These are phyloP conservation scores for Chernovozyma aurita DNA, from an alignment of 1,139 yeast species.

Conservation along the genomic window DNA sequence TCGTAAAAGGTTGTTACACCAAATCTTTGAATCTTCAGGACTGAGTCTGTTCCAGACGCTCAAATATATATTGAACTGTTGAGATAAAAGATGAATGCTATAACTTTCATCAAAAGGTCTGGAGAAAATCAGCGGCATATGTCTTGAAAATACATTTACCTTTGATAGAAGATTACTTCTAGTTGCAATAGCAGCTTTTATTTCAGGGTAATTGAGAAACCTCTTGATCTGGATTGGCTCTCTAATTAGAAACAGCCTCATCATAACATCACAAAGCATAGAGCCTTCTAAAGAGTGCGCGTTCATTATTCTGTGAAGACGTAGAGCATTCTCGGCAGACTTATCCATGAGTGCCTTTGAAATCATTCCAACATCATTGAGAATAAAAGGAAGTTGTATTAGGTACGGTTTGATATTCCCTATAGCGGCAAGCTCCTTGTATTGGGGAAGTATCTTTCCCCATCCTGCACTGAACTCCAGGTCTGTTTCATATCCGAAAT, in stretches of 20 bases:
- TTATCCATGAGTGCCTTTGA: slow-evolving; percentile 2
- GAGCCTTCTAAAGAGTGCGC: slow-evolving; percentile 16
- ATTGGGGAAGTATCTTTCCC: not conserved
- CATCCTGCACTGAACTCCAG: not conserved
- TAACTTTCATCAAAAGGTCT: slow-evolving; percentile 2
- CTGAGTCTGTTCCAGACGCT: slow-evolving; percentile 5
- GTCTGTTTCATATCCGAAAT: not conserved
- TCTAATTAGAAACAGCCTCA: slow-evolving; percentile 4
- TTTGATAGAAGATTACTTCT: slow-evolving; percentile 3
- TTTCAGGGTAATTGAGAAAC: not conserved
- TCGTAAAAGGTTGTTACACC: slow-evolving; percentile 3
- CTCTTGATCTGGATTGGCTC: not conserved
- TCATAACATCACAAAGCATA: slow-evolving; percentile 12
- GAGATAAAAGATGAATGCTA: not conserved
- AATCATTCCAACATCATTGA: slow-evolving; percentile 9
- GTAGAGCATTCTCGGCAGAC: slow-evolving; percentile 5
- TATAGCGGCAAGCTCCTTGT: not conserved
- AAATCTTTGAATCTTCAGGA: slow-evolving; percentile 3
- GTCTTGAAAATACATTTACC: slow-evolving; percentile 1
- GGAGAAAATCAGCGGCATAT: not conserved
- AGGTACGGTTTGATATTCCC: slow-evolving; percentile 1
- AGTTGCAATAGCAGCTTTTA: slow-evolving; percentile 4
- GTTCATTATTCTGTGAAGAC: slow-evolving; percentile 10
- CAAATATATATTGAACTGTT: slow-evolving; percentile 4
- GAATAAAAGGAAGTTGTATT: slow-evolving; percentile 11